Conservation (phyloP, 306 rosid species). For the Quercus glauca region DNA sequence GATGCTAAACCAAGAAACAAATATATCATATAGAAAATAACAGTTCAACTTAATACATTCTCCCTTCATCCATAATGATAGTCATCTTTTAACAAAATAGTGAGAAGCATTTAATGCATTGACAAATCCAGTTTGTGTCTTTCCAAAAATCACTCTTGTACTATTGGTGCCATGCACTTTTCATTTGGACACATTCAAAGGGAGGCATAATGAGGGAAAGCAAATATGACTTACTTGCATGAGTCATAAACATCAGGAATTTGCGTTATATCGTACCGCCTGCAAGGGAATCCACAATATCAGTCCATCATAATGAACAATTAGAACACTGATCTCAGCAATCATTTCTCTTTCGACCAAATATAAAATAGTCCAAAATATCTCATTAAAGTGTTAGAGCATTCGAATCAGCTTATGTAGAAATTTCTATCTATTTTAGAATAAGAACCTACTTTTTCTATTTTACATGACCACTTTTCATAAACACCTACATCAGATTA, state of each 20-base stretch:
- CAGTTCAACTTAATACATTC: no score
- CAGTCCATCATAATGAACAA: not conserved
- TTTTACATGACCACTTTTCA: no score
- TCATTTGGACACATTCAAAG: not conserved
- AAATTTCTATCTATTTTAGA: no score
- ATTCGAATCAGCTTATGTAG: no score
- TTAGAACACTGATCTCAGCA: not conserved
- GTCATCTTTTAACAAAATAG: no score
- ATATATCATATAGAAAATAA: not conserved
- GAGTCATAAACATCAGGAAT: slow-evolving; percentile 98
- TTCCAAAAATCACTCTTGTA: no score
- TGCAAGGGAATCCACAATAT: slow-evolving; percentile 42
- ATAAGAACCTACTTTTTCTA: no score
- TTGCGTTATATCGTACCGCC: slow-evolving; percentile 88
- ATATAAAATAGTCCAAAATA: not conserved
- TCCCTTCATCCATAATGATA: no score
- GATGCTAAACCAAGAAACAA: not conserved
- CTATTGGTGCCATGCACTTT: no score
- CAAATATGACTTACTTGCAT: slow-evolving; percentile 75
- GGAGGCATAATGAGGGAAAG: not conserved
- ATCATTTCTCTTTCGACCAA: not conserved
- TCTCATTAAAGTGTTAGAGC: not conserved
- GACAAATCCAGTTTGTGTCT: no score
- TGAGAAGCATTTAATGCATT: no score
- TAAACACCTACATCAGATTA: no score